Evolutionary conservation across 2,329 filamentous ascomycete species (phyloP), one percentile per base, ranked within the genome.

Genomic region (Mollisiaceae sp.): DNA sequence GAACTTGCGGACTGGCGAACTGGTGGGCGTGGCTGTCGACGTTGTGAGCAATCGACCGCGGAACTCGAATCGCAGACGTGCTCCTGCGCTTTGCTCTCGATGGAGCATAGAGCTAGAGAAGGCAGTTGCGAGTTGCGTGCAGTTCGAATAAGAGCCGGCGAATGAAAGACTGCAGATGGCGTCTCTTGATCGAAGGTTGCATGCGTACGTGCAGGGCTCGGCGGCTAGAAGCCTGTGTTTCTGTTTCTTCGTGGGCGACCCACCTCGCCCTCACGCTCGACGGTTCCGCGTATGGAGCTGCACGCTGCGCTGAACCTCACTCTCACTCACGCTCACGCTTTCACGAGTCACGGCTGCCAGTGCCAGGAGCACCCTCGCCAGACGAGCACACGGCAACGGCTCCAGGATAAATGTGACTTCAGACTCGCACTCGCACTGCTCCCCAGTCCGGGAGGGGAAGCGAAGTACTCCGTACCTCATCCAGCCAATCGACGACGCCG

Each of bases 151-250:
- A 60, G 58, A 66, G 63, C 66, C 67, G 50, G 57, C 71, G 66
- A 74, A 71, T 71, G 67, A 71, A 27, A 43, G 47, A 18, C 57
- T 56, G 65, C 66, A 69, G 63, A 62, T 70, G 27, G 73, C 72
- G 67, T 72, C 71, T 73, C 67, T 69, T 66, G 67, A 65, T 72
- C 66, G 62, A 54, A 41, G 67, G 68, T 63, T 70, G 69, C 71
- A 71, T 69, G 67, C 64, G 63, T 59, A 62, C 63, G 60, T 50
- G 59, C 47, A 62, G 62, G 32, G 36, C 41, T 43, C 64, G 66
- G 60, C 66, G 67, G 71, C 71, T 69, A 71, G 68, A 45, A 36
- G 52, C 36, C 24, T 27, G 20, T 54, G 24, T 18, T 35, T 35
- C 24, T 54, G 11, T 8, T 18, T 12, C 6, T 32, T 11, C 24